A percentile compares a stretch with the other conserved stretches of the same genome.
Conservation (phyloP, 257 asterid genomes). For the Ocimum tenuiflorum region DNA sequence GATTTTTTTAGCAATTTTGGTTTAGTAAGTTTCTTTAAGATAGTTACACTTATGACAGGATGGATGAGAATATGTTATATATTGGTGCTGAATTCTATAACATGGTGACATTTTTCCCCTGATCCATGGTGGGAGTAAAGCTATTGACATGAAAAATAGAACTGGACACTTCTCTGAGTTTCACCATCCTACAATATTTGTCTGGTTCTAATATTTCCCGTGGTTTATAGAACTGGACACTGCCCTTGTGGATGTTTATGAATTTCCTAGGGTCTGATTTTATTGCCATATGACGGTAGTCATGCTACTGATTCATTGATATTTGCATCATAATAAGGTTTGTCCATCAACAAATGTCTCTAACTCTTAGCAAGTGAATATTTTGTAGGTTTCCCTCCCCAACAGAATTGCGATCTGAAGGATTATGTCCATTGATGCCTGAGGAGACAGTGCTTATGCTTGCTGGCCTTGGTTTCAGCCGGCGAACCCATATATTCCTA, state of each 20-base stretch:
- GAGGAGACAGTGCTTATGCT: slow-evolving; percentile 98
- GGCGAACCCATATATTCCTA: slow-evolving; percentile 72
- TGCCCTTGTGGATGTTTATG: not conserved
- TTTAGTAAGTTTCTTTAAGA: not conserved
- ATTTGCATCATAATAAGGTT: not conserved
- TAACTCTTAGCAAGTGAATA: slow-evolving; percentile 1
- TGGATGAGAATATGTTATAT: not conserved
- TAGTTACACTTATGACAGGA: not conserved
- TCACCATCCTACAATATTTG: not conserved
- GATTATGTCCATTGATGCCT: slow-evolving; percentile 96
- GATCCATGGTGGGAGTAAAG: not conserved
- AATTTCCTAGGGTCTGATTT: not conserved
- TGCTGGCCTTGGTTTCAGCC: slow-evolving; percentile 88
- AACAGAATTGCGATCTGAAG: slow-evolving; percentile 59
- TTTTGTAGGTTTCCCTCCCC: slow-evolving; percentile 74
- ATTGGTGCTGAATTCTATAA: not conserved
- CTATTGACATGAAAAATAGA: not conserved
- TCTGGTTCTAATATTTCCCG: not conserved
- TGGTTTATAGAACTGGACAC: not conserved
- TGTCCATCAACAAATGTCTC: not conserved
- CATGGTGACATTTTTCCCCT: not conserved
- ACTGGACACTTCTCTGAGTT: not conserved
- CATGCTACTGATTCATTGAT: not conserved
- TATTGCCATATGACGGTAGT: not conserved
- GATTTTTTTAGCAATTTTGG: not conserved